Evolutionary conservation across 805 yeast species (phyloP).

Genomic region (Wickerhamiella alocasiicola): DNA sequence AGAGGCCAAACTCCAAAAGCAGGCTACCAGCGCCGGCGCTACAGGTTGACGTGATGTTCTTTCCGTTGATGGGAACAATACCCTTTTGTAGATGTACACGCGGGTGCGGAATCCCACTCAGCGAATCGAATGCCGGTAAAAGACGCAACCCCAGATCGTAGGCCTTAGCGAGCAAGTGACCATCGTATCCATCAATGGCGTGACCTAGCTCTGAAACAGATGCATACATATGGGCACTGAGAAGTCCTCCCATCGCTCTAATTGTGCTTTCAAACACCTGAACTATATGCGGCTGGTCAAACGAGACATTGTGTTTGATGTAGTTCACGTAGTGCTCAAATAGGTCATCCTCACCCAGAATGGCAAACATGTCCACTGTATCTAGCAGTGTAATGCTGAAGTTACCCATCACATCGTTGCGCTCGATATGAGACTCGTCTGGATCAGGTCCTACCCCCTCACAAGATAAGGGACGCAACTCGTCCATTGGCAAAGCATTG

Average conservation of each 20-base stretch:
- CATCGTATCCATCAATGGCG: constrained; percentile 42
- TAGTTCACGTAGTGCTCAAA: constrained; percentile 38
- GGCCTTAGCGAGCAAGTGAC: constrained; percentile 60
- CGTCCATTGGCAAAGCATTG: constrained; percentile 67
- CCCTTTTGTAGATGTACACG: constrained; percentile 58
- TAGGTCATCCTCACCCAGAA: constrained; percentile 49
- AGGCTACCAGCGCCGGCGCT: constrained; percentile 82
- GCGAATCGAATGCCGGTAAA: constrained; percentile 54
- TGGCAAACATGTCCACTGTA: constrained; percentile 63
- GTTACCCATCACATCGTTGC: constrained; percentile 80
- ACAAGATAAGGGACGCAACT: constrained; percentile 65
- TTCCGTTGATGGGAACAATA: constrained; percentile 22
- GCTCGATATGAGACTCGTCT: constrained; percentile 39
- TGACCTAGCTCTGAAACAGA: constrained; percentile 36
- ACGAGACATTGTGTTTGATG: constrained; percentile 33
- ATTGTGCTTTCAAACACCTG: constrained; percentile 86
- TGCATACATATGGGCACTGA: constrained; percentile 68
- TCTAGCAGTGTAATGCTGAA: constrained; percentile 69
- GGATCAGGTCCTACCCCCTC: constrained; percentile 53
- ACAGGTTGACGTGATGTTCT: constrained; percentile 48
- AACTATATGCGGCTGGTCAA: constrained; percentile 54
- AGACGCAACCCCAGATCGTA: constrained; percentile 62
- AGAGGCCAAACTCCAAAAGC: constrained; percentile 62
- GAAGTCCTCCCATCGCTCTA: constrained; percentile 66
- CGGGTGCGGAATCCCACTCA: constrained; percentile 59